These are phyloP conservation scores for Pythium aquatile DNA, from an alignment of 352 stramenopile genomes.

Conservation along the genomic window DNA sequence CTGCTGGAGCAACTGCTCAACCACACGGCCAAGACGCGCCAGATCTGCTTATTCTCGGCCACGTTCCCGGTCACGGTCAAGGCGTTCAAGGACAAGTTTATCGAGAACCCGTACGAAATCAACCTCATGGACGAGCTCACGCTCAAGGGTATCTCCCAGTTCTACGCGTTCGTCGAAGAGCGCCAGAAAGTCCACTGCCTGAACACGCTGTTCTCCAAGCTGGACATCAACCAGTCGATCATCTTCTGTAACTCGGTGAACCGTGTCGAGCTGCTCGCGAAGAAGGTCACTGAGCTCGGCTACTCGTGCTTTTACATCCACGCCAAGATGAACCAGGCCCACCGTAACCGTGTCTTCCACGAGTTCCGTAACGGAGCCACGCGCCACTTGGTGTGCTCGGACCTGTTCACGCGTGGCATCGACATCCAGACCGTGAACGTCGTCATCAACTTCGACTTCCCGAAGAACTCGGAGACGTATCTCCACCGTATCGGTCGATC, in stretches of 20 bases:
- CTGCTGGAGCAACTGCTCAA: slow-evolving; percentile 98
- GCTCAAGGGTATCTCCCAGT: slow-evolving; percentile 98
- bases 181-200: slow-evolving; percentile 99
- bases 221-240: slow-evolving; percentile 99
- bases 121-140: slow-evolving; percentile 99
- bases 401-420: slow-evolving; percentile 99
- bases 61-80: slow-evolving; percentile 99
- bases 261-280: slow-evolving; percentile 98
- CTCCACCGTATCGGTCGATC: slow-evolving; percentile 99
- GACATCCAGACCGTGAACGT: slow-evolving; percentile 99
- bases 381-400: slow-evolving; percentile 97
- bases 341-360: slow-evolving; percentile 99
- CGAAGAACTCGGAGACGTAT: slow-evolving; percentile 99
- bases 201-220: slow-evolving; percentile 99
- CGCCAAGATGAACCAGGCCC: slow-evolving; percentile 99
- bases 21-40: slow-evolving; percentile 89
- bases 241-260: slow-evolving; percentile 99
- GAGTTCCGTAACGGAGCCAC: slow-evolving; percentile 98
- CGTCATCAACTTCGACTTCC: slow-evolving; percentile 99
- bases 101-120: slow-evolving; percentile 98
- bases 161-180: slow-evolving; percentile 99
- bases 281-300: slow-evolving; percentile 99
- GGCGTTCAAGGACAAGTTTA: slow-evolving; percentile 98
- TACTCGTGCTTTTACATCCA: slow-evolving; percentile 99
- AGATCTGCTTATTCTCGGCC: slow-evolving; percentile 99